Conservation (phyloP, 352 stramenopile species). For the Globisporangium solare region DNA sequence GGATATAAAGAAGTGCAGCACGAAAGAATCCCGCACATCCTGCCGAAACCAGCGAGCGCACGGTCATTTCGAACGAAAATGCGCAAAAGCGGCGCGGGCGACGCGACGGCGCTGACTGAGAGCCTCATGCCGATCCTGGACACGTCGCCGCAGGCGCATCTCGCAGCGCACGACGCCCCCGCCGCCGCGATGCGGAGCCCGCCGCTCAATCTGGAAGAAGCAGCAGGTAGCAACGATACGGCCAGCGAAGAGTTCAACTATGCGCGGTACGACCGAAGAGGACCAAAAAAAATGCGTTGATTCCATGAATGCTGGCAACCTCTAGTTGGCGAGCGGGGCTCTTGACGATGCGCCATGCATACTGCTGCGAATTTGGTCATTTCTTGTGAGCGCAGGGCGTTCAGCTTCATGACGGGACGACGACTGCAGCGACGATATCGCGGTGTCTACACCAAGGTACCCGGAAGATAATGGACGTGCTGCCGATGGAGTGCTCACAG, state of each 20-base stretch:
- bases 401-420: conserved; percentile 31
- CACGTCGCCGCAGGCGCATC: background rate
- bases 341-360: too few relatives aligned
- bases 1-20: too few relatives aligned
- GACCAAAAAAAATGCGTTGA: too few relatives aligned
- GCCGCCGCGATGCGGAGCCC: background rate
- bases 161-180: background rate
- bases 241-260: conserved; percentile 10
- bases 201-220: background rate
- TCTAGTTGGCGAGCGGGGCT: too few relatives aligned
- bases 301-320: background rate
- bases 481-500: too few relatives aligned
- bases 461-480: too few relatives aligned
- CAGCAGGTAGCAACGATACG: background rate
- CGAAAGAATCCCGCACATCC: too few relatives aligned
- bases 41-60: too few relatives aligned
- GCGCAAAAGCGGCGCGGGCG: conserved; percentile 2
- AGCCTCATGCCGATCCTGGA: conserved; percentile 12
- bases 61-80: background rate
- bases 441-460: conserved; percentile 35
- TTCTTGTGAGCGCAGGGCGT: conserved; percentile 19
- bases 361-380: background rate
- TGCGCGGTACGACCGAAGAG: conserved; percentile 1
- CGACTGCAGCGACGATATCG: conserved; percentile 32
- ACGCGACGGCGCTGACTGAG: conserved; percentile 11